phyloP scores from a whole-genome alignment of 306 rosid genomes.

The Amphicarpaea edgeworthii region DNA sequence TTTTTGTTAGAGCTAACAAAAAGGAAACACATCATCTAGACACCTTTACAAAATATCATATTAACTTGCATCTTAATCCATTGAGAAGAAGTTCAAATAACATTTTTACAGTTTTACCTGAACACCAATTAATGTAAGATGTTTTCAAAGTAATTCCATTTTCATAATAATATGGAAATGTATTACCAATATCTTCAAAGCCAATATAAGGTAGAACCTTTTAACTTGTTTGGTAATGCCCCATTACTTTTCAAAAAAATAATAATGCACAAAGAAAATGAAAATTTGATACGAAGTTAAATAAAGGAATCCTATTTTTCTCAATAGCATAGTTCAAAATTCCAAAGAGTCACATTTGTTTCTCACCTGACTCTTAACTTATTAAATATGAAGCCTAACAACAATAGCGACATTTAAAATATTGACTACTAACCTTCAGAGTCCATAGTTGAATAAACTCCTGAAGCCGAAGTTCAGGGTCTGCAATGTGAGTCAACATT shows the following conservation, averaged over 20 bases:
- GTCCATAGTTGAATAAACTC: slow-evolving; percentile 70
- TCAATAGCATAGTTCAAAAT: slow-evolving; percentile 8
- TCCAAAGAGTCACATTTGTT: slow-evolving; percentile 1
- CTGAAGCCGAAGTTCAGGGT: slow-evolving; percentile 78
- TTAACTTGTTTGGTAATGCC: neutral
- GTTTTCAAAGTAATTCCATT: slow-evolving; percentile 1
- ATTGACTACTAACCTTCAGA: slow-evolving; percentile 53
- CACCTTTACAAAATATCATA: neutral
- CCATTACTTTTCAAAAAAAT: neutral
- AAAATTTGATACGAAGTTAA: neutral
- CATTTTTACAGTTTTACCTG: slow-evolving; percentile 3
- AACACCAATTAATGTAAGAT: neutral
- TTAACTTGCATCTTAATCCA: slow-evolving; percentile 2
- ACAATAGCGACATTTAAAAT: slow-evolving; percentile 20
- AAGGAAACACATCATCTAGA: neutral
- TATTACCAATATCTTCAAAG: slow-evolving; percentile 35
- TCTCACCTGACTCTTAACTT: slow-evolving; percentile 26
- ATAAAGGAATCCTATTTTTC: neutral
- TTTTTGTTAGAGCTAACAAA: slow-evolving; percentile 8
- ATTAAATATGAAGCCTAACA: slow-evolving; percentile 25
- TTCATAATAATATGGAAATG: slow-evolving; percentile 17
- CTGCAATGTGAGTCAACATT: slow-evolving; percentile 67
- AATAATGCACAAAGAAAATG: neutral
- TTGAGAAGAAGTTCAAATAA: neutral
- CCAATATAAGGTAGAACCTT: neutral